Base-by-base conservation (phyloP, 495 filamentous ascomycete genomes). In the Podospora didyma region DNA sequence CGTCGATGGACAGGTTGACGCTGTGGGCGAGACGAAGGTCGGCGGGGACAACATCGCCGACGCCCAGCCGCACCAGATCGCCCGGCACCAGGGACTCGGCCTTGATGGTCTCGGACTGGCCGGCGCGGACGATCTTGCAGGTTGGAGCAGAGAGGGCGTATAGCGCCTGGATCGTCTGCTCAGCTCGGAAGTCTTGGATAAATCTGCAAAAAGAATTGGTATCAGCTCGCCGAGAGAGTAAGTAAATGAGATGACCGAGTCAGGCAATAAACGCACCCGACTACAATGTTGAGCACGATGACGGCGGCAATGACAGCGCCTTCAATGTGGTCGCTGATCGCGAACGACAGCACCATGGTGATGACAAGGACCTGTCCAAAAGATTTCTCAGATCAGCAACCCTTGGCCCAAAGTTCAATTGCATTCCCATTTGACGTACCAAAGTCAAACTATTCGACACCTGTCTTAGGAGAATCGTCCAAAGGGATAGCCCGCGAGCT, bases 161-260 rank as follows among this genome's bases (percentile, higher is more conserved):
- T 20, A 96, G 77, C 23, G 88, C 88, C 54, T 93, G 83, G 76
- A 95, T 92, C 49, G 86, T 91, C 75, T 92, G 86, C 68, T 92
- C 90, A n/a, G 90, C 90, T 53, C 83, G 81, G 66, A 86, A 92
- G 66, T 96, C 90, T 69, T 95, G 90, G 50, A 84, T 76, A 73
- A 94, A 93, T 20, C 90, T 63, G 47, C 7, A 19, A 17, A 17
- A 19, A 2, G 14, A 12, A n/a, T 16, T 54, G n/a, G n/a, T n/a
- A n/a, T n/a, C n/a, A 41, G 37, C 37, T 41, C 12, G 37, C 12
- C 6, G 19, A 42, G 23, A 37, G 47, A 39, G 51, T 10, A 10
- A 41, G 16, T 24, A 14, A 9, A 10, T 14, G 24, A 22, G 7
- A 2, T 47, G 3, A 1, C 1, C 3, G 14, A 28, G n/a, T 16